phyloP scores from a whole-genome alignment of 805 yeast species.

The Tetrapisispora phaffii region DNA sequence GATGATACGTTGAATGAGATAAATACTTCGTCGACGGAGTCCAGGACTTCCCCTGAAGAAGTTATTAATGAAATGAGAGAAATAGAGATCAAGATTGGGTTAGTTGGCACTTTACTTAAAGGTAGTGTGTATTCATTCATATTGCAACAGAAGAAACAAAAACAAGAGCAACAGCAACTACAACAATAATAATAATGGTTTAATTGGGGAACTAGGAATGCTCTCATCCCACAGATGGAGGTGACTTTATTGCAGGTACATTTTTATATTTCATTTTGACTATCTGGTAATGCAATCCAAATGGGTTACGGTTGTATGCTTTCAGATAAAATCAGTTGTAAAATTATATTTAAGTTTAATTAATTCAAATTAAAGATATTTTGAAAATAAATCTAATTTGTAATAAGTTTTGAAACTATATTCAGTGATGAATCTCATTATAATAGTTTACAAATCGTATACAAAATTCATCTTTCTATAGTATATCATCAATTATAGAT shows the following conservation, averaged over 20 bases:
- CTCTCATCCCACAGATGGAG: too few relatives aligned
- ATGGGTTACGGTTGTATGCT: neutral
- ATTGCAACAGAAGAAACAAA: slow-evolving; percentile 36
- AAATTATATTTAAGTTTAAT: neutral
- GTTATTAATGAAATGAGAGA: slow-evolving; percentile 44
- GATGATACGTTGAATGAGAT: slow-evolving; percentile 22
- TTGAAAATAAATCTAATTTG: neutral
- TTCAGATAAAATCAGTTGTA: neutral
- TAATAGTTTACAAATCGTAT: too few relatives aligned
- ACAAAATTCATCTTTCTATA: neutral
- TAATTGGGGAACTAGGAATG: neutral
- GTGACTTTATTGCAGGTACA: too few relatives aligned
- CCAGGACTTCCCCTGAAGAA: slow-evolving; percentile 24
- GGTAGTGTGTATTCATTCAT: slow-evolving; percentile 62
- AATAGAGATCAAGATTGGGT: slow-evolving; percentile 52
- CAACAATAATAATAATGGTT: neutral
- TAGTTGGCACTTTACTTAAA: slow-evolving; percentile 56
- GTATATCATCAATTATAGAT: slow-evolving; percentile 28
- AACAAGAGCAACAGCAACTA: slow-evolving; percentile 1
- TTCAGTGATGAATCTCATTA: too few relatives aligned
- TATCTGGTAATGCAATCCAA: too few relatives aligned
- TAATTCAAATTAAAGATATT: neutral
- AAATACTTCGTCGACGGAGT: slow-evolving; percentile 7
- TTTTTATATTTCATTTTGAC: too few relatives aligned
- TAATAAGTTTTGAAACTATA: too few relatives aligned